Evolutionary conservation across 805 yeast species (phyloP), one percentile per base, ranked within the genome.

Genomic region (Clavispora vitiphila): DNA sequence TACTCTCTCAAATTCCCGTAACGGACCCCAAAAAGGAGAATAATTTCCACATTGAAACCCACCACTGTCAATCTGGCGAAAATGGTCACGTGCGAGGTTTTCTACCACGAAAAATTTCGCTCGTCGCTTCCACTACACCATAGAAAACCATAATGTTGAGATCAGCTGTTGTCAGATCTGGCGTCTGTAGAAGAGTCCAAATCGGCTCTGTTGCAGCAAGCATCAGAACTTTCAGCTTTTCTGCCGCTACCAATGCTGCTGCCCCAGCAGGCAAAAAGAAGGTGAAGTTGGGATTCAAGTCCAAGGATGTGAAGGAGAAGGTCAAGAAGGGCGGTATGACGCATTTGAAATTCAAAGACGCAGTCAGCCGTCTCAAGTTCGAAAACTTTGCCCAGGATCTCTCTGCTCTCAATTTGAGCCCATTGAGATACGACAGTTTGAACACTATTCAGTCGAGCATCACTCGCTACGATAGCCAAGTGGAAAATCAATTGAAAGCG

Each of bases 401-500:
- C 32, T 9, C 23, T 8, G 22, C 21, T 16, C 38, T 32, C 22
- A 23, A 22, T 29, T 40, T 61, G 27, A 47, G 38, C 12, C 42
- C 40, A 8, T 43, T 57, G 34, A 43, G 45, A 11, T 39, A 55
- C 16, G 39, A 44, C 5, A 41, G 41, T 5, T 47, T 58, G 37
- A 31, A 31, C 8, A 10, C 31, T 2, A 11, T 30, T 24, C 40
- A 38, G 15, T 41, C 56, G 12, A 45, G 48, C 15, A 50, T 67
- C 7, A 57, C 55, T 20, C 53, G 50, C 25, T 86, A 71, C 60
- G 62, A 70, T 12, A 55, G 64, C 2, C 55, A 57, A 11, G 67
- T 71, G 14, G 65, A 74, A 44, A 58, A 65, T 41, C 62, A 65
- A 36, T 64, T 86, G 47, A 62, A 65, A 25, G 67, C 69, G 32